Percentiles rank a stretch among this genome's conserved stretches.
phyloP scores from a whole-genome alignment of 768 basidiomycete genomes.

The Infundibulicybe gibba region DNA sequence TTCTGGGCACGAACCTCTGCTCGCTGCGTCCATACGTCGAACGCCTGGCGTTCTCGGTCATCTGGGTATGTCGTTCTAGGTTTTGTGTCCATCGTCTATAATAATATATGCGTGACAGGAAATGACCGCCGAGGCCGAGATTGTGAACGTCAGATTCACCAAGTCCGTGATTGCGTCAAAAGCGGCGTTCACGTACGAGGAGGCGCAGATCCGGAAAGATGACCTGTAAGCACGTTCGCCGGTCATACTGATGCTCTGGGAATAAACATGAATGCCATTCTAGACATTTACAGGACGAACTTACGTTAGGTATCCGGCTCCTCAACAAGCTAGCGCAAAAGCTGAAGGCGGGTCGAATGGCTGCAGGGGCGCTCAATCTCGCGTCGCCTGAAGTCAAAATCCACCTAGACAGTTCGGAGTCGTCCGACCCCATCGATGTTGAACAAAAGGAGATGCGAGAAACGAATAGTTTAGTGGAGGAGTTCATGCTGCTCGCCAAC shows the following conservation, averaged over 20 bases:
- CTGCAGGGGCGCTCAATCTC: constrained; percentile 94
- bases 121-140: constrained; percentile 83
- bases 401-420: constrained; percentile 88
- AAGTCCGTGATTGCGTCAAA: constrained; percentile 98
- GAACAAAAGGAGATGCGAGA: constrained; percentile 91
- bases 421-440: constrained; percentile 94
- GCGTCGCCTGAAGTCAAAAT: constrained; percentile 99
- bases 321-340: constrained; percentile 86
- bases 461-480: constrained; percentile 96
- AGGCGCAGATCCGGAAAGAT: constrained; percentile 92
- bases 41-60: constrained; percentile 89
- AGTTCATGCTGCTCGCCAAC: constrained; percentile 98
- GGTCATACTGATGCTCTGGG: neutral
- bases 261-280: neutral
- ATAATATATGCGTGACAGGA: constrained; percentile 50
- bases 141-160: constrained; percentile 85
- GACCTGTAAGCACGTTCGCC: constrained; percentile 58
- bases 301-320: constrained; percentile 84
- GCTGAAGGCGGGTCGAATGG: constrained; percentile 83
- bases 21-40: constrained; percentile 91
- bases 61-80: constrained; percentile 68
- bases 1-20: constrained; percentile 95
- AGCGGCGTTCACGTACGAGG: constrained; percentile 94
- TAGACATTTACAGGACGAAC: constrained; percentile 74
- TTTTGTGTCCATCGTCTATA: constrained; percentile 2